Evolutionary conservation across 2,329 filamentous ascomycete species (phyloP).

Genomic region (Penicillium sp.): DNA sequence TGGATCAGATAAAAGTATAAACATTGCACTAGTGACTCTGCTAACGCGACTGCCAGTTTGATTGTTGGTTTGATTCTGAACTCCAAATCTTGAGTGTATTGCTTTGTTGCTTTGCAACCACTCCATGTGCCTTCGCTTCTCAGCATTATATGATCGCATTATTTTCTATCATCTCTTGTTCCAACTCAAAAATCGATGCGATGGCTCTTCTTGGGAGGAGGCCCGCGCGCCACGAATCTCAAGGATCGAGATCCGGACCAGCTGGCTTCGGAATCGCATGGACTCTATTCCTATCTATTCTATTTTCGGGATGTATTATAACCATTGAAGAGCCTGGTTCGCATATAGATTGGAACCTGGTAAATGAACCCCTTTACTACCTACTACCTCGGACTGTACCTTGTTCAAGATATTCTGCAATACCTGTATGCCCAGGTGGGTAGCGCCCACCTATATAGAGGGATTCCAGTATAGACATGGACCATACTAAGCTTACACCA

Average conservation of each 20-base stretch:
- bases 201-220: conserved; percentile 1
- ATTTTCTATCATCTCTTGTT: neutral
- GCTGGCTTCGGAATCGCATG: conserved; percentile 12
- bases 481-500: neutral
- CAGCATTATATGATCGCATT: neutral
- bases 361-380: neutral
- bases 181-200: neutral
- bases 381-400: neutral
- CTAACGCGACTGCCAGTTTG: conserved; percentile 56
- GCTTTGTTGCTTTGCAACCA: neutral
- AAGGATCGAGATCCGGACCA: conserved; percentile 15
- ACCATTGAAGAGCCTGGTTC: conserved; percentile 8
- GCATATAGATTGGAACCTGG: conserved; percentile 18
- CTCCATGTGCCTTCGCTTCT: conserved; percentile 4
- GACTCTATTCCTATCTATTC: conserved; percentile 1
- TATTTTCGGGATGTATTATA: conserved; percentile 22
- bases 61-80: conserved; percentile 94
- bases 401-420: neutral
- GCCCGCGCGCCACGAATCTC: conserved; percentile 4
- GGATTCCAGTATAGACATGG: neutral
- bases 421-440: too few species aligned
- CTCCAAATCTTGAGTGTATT: conserved; percentile 59
- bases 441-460: neutral
- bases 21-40: neutral
- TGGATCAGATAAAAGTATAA: neutral